Base-by-base conservation (phyloP, 1,139 yeast genomes). In the Insectozyma bohioensis region DNA sequence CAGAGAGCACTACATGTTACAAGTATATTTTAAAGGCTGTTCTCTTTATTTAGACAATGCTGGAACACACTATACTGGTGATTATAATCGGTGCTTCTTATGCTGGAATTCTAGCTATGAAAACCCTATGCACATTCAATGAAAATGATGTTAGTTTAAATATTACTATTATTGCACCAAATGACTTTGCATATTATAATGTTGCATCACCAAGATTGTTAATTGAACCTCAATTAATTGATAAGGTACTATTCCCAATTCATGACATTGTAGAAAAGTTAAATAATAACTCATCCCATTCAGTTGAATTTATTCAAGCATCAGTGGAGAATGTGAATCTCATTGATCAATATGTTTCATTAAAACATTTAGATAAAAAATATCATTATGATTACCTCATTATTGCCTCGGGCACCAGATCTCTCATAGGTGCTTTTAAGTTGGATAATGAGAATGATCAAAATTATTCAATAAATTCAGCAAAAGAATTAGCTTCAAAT, bases 21-120 rank as follows among this genome's bases (percentile, higher is more conserved):
- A n/a, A n/a, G n/a, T n/a, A n/a, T n/a, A n/a, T n/a, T n/a, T n/a
- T n/a, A n/a, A n/a, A n/a, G n/a, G n/a, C n/a, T n/a, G n/a, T n/a
- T n/a, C n/a, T n/a, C n/a, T n/a, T n/a, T n/a, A n/a, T n/a, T n/a
- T n/a, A n/a, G n/a, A n/a, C n/a, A n/a, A n/a, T n/a, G n/a, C n/a
- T n/a, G n/a, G n/a, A n/a, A n/a, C n/a, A n/a, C n/a, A n/a, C n/a
- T n/a, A n/a, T n/a, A n/a, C n/a, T n/a, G n/a, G n/a, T n/a, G n/a
- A n/a, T n/a, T n/a, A n/a, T n/a, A n/a, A 44, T 64, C 12, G 70
- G 70, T 7, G 67, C 61, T 3, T 63, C 67, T 2, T 62, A 45
- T 36, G 65, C 63, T 4, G 70, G 56, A 3, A 39, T 52, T 10
- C 24, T 31, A 6, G 63, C 66, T 4, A 54, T 56, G 7, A 52